phyloP scores from a whole-genome alignment of 192 early-diverging fungal species.

The Chytriomyces confervae region DNA sequence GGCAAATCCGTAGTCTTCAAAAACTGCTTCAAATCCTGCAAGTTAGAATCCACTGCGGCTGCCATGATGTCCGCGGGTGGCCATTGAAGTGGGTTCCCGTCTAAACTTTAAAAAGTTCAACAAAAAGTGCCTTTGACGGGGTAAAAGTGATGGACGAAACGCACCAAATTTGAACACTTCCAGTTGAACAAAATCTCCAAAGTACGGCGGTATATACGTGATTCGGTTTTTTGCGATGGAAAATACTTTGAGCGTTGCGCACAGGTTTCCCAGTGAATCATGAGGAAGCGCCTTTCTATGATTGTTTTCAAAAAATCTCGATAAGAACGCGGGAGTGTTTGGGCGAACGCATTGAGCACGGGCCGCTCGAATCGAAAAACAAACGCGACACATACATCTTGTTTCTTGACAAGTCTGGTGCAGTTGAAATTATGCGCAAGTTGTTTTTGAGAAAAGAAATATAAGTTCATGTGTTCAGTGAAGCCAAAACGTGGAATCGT shows the following conservation, averaged over 20 bases:
- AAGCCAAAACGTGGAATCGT: too few relatives aligned
- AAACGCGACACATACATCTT: background rate
- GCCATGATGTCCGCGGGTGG: constrained; percentile 12
- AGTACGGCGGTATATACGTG: background rate
- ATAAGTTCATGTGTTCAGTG: background rate
- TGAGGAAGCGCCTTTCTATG: background rate
- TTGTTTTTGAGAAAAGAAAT: too few relatives aligned
- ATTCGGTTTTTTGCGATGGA: constrained; percentile 19
- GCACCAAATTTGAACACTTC: constrained; percentile 9
- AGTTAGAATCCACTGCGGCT: background rate
- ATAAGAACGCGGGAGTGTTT: background rate
- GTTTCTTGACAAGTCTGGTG: constrained; percentile 10
- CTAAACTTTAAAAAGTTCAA: background rate
- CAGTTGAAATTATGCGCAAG: background rate
- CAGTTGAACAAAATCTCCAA: background rate
- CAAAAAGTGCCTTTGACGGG: too few relatives aligned
- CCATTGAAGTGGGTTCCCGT: constrained; percentile 25
- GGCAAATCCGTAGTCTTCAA: background rate
- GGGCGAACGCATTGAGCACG: too few relatives aligned
- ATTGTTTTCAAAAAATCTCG: background rate
- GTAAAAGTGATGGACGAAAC: background rate
- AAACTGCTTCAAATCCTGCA: constrained; percentile 2
- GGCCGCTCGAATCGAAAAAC: too few relatives aligned
- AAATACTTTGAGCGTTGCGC: constrained; percentile 18
- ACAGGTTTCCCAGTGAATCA: constrained; percentile 7